Evolutionary conservation across 352 stramenopile genomes (phyloP).

Genomic region (Thalassiosira mediterranea): DNA sequence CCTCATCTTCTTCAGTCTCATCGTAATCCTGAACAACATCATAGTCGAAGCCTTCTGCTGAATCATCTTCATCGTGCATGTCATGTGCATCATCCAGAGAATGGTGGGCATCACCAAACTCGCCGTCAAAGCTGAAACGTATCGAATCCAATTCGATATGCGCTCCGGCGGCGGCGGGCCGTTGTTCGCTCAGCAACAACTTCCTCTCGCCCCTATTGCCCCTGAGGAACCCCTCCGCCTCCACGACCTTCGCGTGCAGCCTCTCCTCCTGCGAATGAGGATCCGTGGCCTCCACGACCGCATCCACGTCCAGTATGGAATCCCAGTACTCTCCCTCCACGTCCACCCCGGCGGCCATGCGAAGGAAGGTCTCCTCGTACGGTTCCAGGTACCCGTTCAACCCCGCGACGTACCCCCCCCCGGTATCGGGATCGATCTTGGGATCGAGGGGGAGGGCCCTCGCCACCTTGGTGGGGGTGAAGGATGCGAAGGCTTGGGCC

Average conservation of each 20-base stretch:
- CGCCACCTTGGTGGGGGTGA: conserved; percentile 4
- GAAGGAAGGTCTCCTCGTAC: neutral
- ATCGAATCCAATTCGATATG: neutral
- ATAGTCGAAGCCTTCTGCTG: neutral
- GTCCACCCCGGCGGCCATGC: neutral
- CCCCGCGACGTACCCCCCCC: neutral
- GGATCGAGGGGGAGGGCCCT: conserved; percentile 28
- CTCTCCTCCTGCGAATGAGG: neutral
- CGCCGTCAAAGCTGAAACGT: neutral
- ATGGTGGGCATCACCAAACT: neutral
- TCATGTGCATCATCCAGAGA: neutral
- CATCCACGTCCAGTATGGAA: neutral
- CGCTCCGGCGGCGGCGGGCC: no score
- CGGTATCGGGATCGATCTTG: conserved; percentile 19
- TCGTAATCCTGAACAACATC: neutral
- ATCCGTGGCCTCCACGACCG: neutral
- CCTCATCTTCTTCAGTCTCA: neutral
- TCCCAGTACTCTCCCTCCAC: neutral
- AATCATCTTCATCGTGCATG: neutral
- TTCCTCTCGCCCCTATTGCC: neutral
- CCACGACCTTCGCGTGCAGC: neutral
- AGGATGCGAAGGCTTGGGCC: conserved; percentile 16
- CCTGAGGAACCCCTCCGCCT: neutral
- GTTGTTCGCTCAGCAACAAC: neutral
- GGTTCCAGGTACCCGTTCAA: neutral